These are phyloP conservation scores for Kwoniella shivajii DNA, from an alignment of 1,284 basidiomycete species.

Conservation along the genomic window DNA sequence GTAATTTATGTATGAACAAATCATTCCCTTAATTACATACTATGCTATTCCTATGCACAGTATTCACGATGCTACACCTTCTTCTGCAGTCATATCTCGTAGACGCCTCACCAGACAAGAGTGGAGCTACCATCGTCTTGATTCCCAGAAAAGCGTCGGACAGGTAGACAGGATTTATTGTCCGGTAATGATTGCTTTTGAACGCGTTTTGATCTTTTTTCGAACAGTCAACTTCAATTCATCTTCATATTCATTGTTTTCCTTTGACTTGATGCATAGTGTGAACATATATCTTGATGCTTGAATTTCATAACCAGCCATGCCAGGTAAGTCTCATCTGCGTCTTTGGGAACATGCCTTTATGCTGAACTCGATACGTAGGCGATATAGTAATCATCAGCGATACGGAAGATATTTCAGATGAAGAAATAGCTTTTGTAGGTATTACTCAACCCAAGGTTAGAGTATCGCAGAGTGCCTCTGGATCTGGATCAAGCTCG, in stretches of 20 bases:
- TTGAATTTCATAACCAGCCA: neutral
- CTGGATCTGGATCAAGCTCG: no score
- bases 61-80: no score
- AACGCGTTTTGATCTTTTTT: slow-evolving; percentile 2
- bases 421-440: slow-evolving; percentile 22
- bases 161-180: no score
- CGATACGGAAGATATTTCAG: slow-evolving; percentile 15
- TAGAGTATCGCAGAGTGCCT: neutral
- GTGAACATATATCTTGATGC: neutral
- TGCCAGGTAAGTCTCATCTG: neutral
- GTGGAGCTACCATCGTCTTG: no score
- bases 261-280: neutral
- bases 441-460: slow-evolving; percentile 1
- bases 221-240: no score
- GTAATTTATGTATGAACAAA: no score
- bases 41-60: no score
- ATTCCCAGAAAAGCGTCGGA: no score
- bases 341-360: neutral
- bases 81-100: no score
- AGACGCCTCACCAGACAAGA: no score
- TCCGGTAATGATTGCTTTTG: no score
- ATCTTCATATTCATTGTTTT: neutral
- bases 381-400: slow-evolving; percentile 18
- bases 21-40: no score
- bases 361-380: neutral